Evolutionary conservation across 2,329 filamentous ascomycete genomes (phyloP), one percentile per base, ranked within the genome.

Genomic region (Beauveria sp.): DNA sequence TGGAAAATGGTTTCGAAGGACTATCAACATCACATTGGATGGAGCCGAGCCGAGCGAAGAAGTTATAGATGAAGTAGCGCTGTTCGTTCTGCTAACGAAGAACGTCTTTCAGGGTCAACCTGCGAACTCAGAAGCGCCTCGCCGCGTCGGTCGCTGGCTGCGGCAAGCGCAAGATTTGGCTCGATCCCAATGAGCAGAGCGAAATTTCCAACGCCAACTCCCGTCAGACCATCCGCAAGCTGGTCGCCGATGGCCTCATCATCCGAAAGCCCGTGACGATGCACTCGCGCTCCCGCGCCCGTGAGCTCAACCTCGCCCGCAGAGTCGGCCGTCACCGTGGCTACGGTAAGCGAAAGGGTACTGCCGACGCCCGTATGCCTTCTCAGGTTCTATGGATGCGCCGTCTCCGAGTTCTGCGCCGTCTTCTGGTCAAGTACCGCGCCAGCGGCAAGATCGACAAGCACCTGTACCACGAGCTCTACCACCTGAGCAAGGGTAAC

Each of bases 291-390:
- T 87, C 91, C 74, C 91, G 94, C 76, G 94, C 94, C 76, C 90
- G 96, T 75, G 92, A 94, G 81, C 86, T 99, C 79, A 96, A 90
- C 80, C 90, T 91, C 68, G 90, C 94, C 78, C 89, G 94, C 82
- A 86, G 92, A 77, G 92, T 96, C 76, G 94, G 94, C 77, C 87
- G 94, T 82, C 94, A 99, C 87, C 90, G 94, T 81, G 94, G 94
- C 78, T 96, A 96, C 84, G 94, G 94, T 91, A 99, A 99, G 92
- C 91, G 94, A 82, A 99, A 99, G 93, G 96, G 94, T 97, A 97
- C 96, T 76, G 91, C 91, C 78, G 93, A 99, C 79, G 93, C 94
- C 78, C 91, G 94, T 88, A 99, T 99, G 94, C 93, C 93, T 77
- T 89, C 88, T 80, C 92, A 97, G 84, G 85, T 99, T 73, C 86